Conservation (phyloP, 208 protist species). For the Acanthamoeba castellanii region DNA sequence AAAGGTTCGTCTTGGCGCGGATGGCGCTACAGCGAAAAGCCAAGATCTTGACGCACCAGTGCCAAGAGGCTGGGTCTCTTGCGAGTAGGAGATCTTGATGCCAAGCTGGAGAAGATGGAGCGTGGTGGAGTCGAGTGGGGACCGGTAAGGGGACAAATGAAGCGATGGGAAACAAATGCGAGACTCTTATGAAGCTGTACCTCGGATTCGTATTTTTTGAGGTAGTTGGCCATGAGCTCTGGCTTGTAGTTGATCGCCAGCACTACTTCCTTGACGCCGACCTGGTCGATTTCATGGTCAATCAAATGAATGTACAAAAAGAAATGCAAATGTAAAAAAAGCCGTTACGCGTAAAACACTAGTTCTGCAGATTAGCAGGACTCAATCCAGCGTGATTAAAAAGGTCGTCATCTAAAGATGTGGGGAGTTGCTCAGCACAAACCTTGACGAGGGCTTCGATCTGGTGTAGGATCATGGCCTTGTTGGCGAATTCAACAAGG, state of each 20-base stretch:
- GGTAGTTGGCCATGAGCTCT: slow-evolving; percentile 95
- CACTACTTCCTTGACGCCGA: slow-evolving; percentile 95
- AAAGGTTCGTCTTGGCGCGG: not conserved
- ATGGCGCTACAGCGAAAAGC: not conserved
- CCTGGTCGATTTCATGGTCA: slow-evolving; percentile 75
- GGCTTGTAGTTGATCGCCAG: slow-evolving; percentile 97
- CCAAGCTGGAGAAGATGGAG: slow-evolving; percentile 88
- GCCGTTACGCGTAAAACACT: not conserved
- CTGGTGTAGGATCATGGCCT: slow-evolving; percentile 98
- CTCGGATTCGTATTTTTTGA: slow-evolving; percentile 91
- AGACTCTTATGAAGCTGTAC: slow-evolving; percentile 59
- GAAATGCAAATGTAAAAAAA: not conserved
- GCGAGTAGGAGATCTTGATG: slow-evolving; percentile 96
- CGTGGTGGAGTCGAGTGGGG: not conserved
- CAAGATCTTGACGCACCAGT: slow-evolving; percentile 83
- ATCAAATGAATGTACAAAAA: not conserved
- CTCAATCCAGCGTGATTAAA: not conserved
- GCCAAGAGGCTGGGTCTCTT: slow-evolving; percentile 96
- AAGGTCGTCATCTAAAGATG: slow-evolving; percentile 69
- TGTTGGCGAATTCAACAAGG: slow-evolving; percentile 98
- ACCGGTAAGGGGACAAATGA: not conserved
- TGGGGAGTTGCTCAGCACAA: slow-evolving; percentile 30
- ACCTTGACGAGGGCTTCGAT: slow-evolving; percentile 96
- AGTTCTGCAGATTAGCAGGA: not conserved
- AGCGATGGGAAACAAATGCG: not conserved